phyloP scores from a whole-genome alignment of 208 protist genomes.

The Acanthamoeba sp. region DNA sequence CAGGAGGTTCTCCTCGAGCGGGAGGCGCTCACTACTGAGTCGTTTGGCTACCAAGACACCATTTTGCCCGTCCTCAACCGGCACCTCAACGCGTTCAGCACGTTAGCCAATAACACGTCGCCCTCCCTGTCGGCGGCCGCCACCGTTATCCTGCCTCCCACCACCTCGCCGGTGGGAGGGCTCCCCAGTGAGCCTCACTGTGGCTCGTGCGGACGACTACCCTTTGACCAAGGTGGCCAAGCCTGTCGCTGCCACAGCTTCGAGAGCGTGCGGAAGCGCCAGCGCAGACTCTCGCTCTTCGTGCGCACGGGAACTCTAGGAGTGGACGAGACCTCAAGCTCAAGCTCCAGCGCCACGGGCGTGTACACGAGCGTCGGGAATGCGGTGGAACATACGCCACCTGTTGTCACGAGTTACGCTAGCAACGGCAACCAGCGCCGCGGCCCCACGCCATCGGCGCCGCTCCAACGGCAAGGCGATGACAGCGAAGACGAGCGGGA shows the following conservation, averaged over 20 bases:
- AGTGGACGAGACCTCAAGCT: too few relatives aligned
- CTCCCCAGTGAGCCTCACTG: background rate
- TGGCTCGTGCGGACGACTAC: background rate
- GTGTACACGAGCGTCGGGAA: background rate
- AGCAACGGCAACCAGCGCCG: background rate
- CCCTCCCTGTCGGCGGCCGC: background rate
- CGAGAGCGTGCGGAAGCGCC: slow-evolving; percentile 34
- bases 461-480: background rate
- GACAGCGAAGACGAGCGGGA: slow-evolving; percentile 7
- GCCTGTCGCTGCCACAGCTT: background rate
- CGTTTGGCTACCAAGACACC: background rate
- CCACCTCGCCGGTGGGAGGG: too few relatives aligned
- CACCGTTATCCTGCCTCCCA: background rate
- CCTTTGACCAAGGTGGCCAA: background rate
- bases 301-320: slow-evolving; percentile 5
- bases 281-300: background rate
- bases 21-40: background rate
- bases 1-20: slow-evolving; percentile 26
- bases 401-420: too few relatives aligned
- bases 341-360: too few relatives aligned
- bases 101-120: background rate
- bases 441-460: background rate
- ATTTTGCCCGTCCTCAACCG: background rate
- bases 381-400: background rate
- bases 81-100: background rate